Evolutionary conservation across 1,284 basidiomycete species (phyloP).

Genomic region (Ceratobasidium sp.): DNA sequence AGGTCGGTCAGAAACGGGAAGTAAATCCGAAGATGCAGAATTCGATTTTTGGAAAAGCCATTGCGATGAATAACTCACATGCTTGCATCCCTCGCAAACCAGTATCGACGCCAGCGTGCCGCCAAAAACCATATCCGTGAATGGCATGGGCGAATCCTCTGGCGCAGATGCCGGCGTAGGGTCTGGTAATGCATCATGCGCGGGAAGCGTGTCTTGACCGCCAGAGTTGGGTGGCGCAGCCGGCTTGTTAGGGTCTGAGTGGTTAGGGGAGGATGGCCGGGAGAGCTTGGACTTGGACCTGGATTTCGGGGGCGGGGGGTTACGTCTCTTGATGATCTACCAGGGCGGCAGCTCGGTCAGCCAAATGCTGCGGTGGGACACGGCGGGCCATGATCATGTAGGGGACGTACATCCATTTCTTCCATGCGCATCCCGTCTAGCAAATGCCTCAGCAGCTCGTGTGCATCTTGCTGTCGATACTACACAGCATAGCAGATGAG

Average conservation of each 20-base stretch:
- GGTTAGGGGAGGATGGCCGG: no score
- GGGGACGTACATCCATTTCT: slow-evolving; percentile 81
- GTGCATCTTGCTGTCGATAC: slow-evolving; percentile 93
- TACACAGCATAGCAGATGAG: slow-evolving; percentile 37
- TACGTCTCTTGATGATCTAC: slow-evolving; percentile 82
- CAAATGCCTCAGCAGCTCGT: slow-evolving; percentile 90
- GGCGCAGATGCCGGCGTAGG: slow-evolving; percentile 28
- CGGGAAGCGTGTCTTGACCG: no score
- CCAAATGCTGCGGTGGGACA: neutral
- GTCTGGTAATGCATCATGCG: neutral
- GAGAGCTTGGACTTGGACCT: no score
- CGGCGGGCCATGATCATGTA: neutral
- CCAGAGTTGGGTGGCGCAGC: neutral
- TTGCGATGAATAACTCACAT: slow-evolving; percentile 57
- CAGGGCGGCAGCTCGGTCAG: slow-evolving; percentile 11
- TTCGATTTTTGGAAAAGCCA: neutral
- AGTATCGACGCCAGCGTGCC: slow-evolving; percentile 89
- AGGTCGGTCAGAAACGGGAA: slow-evolving; percentile 13
- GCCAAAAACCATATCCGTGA: slow-evolving; percentile 90
- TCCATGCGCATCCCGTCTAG: slow-evolving; percentile 97
- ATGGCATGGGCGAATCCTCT: slow-evolving; percentile 71
- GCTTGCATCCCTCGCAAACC: slow-evolving; percentile 92
- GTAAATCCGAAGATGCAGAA: neutral
- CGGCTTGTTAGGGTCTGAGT: no score
- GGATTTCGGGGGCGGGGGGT: slow-evolving; percentile 60